Conservation (phyloP, 805 yeast species). For the Isabelozyma pseudorhagii region DNA sequence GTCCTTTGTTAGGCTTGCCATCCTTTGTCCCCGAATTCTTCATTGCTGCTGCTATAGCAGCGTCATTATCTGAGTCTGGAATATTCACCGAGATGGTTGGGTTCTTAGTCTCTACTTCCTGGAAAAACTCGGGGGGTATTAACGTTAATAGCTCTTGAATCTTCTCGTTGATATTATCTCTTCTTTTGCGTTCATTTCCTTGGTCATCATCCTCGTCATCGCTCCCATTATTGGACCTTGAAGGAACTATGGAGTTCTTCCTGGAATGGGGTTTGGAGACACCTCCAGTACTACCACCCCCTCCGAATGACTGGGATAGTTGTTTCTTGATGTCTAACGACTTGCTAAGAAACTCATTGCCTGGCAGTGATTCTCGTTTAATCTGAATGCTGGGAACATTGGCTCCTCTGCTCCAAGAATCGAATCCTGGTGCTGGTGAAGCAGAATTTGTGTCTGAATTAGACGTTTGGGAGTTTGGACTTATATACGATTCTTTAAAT, state of each 20-base stretch:
- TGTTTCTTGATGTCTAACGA: conserved; percentile 39
- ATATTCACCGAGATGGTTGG: conserved; percentile 5
- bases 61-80: conserved; percentile 13
- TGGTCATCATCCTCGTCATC: conserved; percentile 26
- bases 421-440: conserved; percentile 11
- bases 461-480: conserved; percentile 7
- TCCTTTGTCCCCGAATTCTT: conserved; percentile 63
- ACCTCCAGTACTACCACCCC: conserved; percentile 23
- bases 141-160: conserved; percentile 41
- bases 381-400: conserved; percentile 27
- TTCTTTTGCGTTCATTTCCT: conserved; percentile 39
- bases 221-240: conserved; percentile 17
- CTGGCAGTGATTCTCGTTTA: conserved; percentile 16
- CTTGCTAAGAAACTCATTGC: conserved; percentile 23
- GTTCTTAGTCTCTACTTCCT: conserved; percentile 17
- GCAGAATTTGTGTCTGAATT: conserved; percentile 10
- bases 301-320: conserved; percentile 35
- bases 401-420: conserved; percentile 5
- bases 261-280: conserved; percentile 38
- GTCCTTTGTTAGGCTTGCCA: conserved; percentile 85
- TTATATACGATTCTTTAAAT: conserved; percentile 13
- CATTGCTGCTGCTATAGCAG: conserved; percentile 26
- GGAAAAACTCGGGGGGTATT: conserved; percentile 35
- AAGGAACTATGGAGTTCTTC: conserved; percentile 26
- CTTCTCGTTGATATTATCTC: conserved; percentile 43